Conservation (phyloP, 768 basidiomycete species). For the Agaricus subrufescens region DNA sequence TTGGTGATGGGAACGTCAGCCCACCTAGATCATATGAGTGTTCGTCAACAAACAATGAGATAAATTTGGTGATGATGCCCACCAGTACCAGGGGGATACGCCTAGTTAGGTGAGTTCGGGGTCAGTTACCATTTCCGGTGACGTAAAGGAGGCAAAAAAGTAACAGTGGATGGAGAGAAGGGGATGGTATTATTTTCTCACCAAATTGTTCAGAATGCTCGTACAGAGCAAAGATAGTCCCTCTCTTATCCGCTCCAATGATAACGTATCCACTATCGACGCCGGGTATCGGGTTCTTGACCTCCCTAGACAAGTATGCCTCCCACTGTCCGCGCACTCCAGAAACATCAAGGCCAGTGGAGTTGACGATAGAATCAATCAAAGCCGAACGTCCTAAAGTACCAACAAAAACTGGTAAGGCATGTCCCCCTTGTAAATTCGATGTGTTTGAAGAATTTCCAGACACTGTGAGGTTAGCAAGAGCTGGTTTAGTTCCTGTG, state of each 20-base stretch:
- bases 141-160: background rate
- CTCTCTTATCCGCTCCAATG: slow-evolving; percentile 63
- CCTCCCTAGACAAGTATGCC: slow-evolving; percentile 46
- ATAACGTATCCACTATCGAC: slow-evolving; percentile 60
- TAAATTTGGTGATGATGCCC: slow-evolving; percentile 15
- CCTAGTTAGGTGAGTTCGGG: slow-evolving; percentile 25
- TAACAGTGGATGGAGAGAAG: too few species aligned
- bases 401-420: slow-evolving; percentile 41
- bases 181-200: slow-evolving; percentile 14
- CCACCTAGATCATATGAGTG: slow-evolving; percentile 42
- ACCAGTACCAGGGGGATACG: slow-evolving; percentile 68
- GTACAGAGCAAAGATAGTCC: slow-evolving; percentile 61
- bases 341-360: slow-evolving; percentile 51
- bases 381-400: slow-evolving; percentile 54
- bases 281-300: slow-evolving; percentile 51
- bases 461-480: slow-evolving; percentile 22
- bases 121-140: slow-evolving; percentile 8
- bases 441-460: slow-evolving; percentile 34
- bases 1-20: slow-evolving; percentile 62
- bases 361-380: slow-evolving; percentile 46
- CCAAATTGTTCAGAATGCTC: slow-evolving; percentile 69
- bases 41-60: slow-evolving; percentile 2
- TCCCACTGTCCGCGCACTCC: slow-evolving; percentile 64
- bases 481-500: slow-evolving; percentile 42
- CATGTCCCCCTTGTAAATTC: slow-evolving; percentile 14